phyloP scores from a whole-genome alignment of 805 yeast species.

The Nadsonia fulvescens region DNA sequence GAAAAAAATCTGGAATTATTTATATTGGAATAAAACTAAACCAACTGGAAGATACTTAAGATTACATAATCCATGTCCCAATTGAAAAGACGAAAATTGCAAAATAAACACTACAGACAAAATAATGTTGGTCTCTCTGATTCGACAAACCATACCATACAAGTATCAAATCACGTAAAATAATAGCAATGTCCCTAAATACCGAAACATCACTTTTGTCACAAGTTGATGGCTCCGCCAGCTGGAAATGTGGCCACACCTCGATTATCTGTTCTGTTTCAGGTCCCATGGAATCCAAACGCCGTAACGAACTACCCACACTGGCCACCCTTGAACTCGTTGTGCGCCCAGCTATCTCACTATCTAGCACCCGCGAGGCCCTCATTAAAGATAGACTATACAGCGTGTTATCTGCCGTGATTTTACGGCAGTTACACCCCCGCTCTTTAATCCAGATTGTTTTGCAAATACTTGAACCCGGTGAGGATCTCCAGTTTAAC shows the following conservation, averaged over 20 bases:
- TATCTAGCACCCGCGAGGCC: slow-evolving; percentile 57
- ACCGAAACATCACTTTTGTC: slow-evolving; percentile 20
- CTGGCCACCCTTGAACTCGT: slow-evolving; percentile 59
- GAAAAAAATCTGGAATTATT: no score
- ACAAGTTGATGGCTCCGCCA: slow-evolving; percentile 71
- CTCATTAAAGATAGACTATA: slow-evolving; percentile 54
- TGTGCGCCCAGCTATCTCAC: slow-evolving; percentile 63
- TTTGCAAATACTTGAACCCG: slow-evolving; percentile 42
- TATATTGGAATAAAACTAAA: no score
- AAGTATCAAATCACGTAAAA: no score
- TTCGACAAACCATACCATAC: no score
- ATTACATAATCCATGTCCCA: no score
- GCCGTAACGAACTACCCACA: slow-evolving; percentile 71
- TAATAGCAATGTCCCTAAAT: no score
- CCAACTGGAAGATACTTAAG: no score
- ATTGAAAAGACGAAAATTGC: no score
- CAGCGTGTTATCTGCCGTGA: slow-evolving; percentile 38
- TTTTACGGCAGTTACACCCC: slow-evolving; percentile 53
- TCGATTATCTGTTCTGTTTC: slow-evolving; percentile 59
- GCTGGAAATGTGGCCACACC: slow-evolving; percentile 30
- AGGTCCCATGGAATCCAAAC: slow-evolving; percentile 79
- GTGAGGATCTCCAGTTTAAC: slow-evolving; percentile 21
- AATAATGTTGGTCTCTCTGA: no score
- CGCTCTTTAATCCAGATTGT: slow-evolving; percentile 59
- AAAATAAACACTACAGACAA: no score